A percentile compares a stretch with the other conserved stretches of the same genome.
phyloP scores from a whole-genome alignment of 192 early-diverging fungal species.

The Chytriomyces sp. region DNA sequence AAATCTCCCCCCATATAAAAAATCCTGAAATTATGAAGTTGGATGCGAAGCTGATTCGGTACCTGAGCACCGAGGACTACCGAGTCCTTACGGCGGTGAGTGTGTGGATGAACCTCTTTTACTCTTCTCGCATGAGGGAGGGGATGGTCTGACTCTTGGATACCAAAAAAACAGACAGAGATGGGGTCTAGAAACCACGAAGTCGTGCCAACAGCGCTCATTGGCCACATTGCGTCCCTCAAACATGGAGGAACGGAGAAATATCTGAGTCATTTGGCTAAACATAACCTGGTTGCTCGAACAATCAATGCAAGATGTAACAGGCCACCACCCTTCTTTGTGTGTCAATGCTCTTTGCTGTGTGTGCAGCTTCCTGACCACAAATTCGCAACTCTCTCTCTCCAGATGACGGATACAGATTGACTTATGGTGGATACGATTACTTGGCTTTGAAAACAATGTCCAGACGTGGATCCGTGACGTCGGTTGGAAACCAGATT shows the following conservation, averaged over 20 bases:
- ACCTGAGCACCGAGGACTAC: constrained; percentile 93
- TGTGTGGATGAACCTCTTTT: neutral
- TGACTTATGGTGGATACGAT: constrained; percentile 99
- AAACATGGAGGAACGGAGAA: constrained; percentile 85
- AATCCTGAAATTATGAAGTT: constrained; percentile 77
- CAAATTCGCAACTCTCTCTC: neutral
- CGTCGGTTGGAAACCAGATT: constrained; percentile 98
- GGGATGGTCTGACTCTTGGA: too few relatives aligned
- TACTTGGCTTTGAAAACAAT: constrained; percentile 95
- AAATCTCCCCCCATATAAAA: neutral
- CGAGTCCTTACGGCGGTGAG: constrained; percentile 91
- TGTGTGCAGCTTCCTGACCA: neutral
- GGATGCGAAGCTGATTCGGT: constrained; percentile 91
- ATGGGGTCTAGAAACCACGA: constrained; percentile 99
- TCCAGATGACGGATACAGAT: constrained; percentile 90
- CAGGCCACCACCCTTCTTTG: neutral
- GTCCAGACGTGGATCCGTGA: constrained; percentile 81
- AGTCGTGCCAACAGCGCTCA: constrained; percentile 89
- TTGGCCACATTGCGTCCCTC: constrained; percentile 92
- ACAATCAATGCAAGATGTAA: constrained; percentile 83
- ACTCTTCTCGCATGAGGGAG: constrained; percentile 6
- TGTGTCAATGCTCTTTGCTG: neutral
- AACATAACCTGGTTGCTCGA: constrained; percentile 86
- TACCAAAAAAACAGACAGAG: constrained; percentile 66
- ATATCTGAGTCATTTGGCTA: constrained; percentile 83